Conservation (phyloP, 108 stramenopile genomes). For the Licmophora abbreviata region DNA sequence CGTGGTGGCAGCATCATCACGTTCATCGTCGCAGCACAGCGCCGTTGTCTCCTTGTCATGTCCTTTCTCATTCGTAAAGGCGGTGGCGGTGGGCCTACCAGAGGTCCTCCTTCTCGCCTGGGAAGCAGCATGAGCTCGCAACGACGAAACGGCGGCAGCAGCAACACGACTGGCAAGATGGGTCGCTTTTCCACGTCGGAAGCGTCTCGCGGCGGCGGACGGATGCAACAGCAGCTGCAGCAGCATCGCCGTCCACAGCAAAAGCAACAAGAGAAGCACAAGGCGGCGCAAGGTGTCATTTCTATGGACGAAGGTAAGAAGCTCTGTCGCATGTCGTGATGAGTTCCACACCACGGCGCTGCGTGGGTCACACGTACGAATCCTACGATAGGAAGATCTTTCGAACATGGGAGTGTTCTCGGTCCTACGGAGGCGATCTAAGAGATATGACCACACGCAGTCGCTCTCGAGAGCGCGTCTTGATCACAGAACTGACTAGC, state of each 20-base stretch:
- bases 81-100: too few species aligned
- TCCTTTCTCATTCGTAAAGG: too few species aligned
- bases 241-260: constrained; percentile 9
- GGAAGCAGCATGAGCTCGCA: too few species aligned
- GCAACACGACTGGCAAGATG: too few species aligned
- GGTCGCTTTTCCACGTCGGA: too few species aligned
- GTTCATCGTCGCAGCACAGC: too few species aligned
- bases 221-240: constrained; percentile 4
- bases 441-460: not conserved
- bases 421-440: not conserved
- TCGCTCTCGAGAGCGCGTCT: not conserved
- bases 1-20: too few species aligned
- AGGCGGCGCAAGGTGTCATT: constrained; percentile 21
- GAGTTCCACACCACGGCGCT: not conserved
- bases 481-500: not conserved
- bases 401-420: constrained; percentile 4
- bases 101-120: too few species aligned
- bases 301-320: constrained; percentile 44
- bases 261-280: constrained; percentile 10
- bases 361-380: not conserved
- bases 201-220: too few species aligned
- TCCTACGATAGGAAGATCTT: not conserved
- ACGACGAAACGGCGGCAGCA: too few species aligned
- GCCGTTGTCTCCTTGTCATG: too few species aligned
- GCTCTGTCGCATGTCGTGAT: not conserved